Base-by-base conservation (phyloP, 2,329 filamentous ascomycete genomes). In the Colletotrichum chrysophilum region DNA sequence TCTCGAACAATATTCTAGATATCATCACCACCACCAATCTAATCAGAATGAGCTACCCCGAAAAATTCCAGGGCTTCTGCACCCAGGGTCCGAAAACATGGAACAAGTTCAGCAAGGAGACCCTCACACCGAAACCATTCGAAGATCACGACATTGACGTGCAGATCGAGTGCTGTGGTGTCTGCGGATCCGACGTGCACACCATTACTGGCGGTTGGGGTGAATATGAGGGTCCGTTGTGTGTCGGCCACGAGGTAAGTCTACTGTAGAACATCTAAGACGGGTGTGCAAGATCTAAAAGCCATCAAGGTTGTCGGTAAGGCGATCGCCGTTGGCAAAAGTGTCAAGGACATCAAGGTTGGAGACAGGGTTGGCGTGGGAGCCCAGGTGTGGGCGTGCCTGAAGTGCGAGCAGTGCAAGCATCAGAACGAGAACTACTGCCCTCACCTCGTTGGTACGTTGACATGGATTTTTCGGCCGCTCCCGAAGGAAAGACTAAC, bases 81-180 rank as follows among this genome's bases (percentile, higher is more conserved):
- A 85, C 86, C 76, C 84, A 87, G 78, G 81, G 83, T 36, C 85
- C 85, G 55, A 84, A 86, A 74, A 80, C 82, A 5, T 87, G 86
- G 85, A 86, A 84, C 77, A 78, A 84, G 66, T 88, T 87, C 75
- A 80, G 82, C 77, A 85, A 84, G 74, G 66, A 78, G 18, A 79
- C 81, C 61, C 81, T 87, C 61, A 86, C 78, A 32, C 84, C 84
- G 16, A 86, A 85, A 79, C 80, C 82, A 1, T 85, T 85, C 36
- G 83, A 77, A 18, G 79, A 82, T 9, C 79, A 81, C 70, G 82
- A 83, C 67, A 76, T 86, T 78, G 94, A 95, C 80, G 90, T 96
- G 81, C 92, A 94, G 84, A 93, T 96, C 78, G 90, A 93, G 71
- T 91, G 90, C 76, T 94, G 93, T 81, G 92, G 93, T 80, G 86